These are phyloP conservation scores for Alternaria arbusti DNA, from an alignment of 2,329 filamentous ascomycete genomes.

Conservation along the genomic window DNA sequence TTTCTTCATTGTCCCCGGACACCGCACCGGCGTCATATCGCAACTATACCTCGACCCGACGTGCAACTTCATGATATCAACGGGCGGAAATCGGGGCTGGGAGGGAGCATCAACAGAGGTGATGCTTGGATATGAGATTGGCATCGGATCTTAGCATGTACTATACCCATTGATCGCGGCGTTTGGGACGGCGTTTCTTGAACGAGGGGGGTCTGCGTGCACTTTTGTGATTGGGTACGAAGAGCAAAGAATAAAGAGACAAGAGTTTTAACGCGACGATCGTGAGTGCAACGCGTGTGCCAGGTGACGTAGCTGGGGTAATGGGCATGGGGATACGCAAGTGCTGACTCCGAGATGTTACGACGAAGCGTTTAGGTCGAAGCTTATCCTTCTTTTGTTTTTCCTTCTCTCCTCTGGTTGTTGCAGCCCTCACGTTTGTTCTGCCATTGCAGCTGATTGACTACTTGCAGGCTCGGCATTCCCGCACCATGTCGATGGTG, in stretches of 20 bases:
- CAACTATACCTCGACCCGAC: slow-evolving; percentile 86
- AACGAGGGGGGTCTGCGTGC: background rate
- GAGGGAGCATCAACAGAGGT: slow-evolving; percentile 90
- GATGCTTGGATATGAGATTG: slow-evolving; percentile 91
- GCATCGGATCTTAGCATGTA: slow-evolving; percentile 46
- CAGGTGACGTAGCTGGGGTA: background rate
- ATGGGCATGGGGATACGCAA: background rate
- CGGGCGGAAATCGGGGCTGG: slow-evolving; percentile 92
- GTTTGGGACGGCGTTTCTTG: slow-evolving; percentile 9
- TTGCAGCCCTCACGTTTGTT: background rate
- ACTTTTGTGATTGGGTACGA: background rate
- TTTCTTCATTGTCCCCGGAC: slow-evolving; percentile 95
- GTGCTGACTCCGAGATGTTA: background rate
- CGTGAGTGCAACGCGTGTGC: background rate
- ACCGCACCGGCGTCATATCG: slow-evolving; percentile 84
- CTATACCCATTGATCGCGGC: slow-evolving; percentile 34
- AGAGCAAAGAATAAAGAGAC: background rate
- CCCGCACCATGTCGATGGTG: background rate
- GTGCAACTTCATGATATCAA: slow-evolving; percentile 88
- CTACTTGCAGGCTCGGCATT: background rate
- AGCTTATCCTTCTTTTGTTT: background rate
- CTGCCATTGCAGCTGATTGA: slow-evolving; percentile 1
- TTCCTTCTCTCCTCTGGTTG: background rate
- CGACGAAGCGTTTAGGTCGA: background rate
- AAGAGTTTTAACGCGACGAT: background rate